A percentile compares a stretch with the other conserved stretches of the same genome.
phyloP scores from a whole-genome alignment of 345 rosid genomes.

The Camelina sativa region DNA sequence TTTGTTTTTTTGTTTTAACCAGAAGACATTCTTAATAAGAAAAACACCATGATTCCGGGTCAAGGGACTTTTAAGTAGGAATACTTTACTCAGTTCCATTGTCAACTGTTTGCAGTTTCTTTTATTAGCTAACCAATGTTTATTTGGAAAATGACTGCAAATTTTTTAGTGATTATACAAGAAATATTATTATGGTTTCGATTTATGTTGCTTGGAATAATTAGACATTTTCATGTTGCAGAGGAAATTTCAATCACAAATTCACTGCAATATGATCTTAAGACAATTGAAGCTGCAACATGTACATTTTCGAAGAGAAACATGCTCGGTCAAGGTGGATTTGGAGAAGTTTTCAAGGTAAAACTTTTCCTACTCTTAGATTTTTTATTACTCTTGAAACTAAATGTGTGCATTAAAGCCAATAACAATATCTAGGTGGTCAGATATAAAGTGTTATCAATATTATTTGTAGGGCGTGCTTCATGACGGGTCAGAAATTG shows the following conservation, averaged over 20 bases:
- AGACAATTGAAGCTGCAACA: slow-evolving; percentile 30
- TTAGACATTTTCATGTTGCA: neutral
- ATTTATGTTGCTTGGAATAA: neutral
- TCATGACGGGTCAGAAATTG: slow-evolving; percentile 29
- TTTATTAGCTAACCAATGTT: neutral
- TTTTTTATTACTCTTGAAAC: neutral
- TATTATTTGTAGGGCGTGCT: slow-evolving; percentile 20
- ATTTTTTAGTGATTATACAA: neutral
- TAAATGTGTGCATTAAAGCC: neutral
- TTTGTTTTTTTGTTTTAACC: too few species aligned
- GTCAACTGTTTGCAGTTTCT: neutral
- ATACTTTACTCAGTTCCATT: neutral
- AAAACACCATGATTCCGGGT: neutral
- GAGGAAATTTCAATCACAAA: neutral
- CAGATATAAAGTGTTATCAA: neutral
- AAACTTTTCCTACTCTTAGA: neutral
- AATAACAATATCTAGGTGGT: too few species aligned
- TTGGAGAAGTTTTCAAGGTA: slow-evolving; percentile 36
- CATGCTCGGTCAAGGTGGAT: slow-evolving; percentile 36
- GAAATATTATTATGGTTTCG: neutral
- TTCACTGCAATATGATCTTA: slow-evolving; percentile 17
- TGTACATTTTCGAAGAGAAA: slow-evolving; percentile 20
- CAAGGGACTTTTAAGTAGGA: neutral
- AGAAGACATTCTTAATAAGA: neutral
- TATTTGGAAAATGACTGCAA: neutral